Base-by-base conservation (phyloP, 352 stramenopile species). In the Albugo candida region DNA sequence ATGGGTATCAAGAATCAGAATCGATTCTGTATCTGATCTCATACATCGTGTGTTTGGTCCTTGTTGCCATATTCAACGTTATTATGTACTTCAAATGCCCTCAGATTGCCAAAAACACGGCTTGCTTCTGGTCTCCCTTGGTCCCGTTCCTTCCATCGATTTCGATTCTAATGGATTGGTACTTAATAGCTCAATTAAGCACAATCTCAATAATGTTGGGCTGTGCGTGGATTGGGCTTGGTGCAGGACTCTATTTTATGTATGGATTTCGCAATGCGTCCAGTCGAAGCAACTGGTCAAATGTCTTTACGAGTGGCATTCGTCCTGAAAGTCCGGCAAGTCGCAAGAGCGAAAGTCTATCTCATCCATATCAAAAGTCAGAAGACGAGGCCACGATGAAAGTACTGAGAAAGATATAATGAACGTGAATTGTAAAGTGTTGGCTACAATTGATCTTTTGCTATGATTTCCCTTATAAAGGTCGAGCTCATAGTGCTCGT, bases 401-500 rank as follows among this genome's bases (percentile, higher is more conserved):
- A 31, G 24, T 31, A 31, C 24, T 31, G 8, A 31, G 24, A 31
- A 31, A 31, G 24, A 31, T 31, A 31, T 31, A 31, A 31, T 43
- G 3, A 43, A 8, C 8, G 38, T 21, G 19, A 43, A 20, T 24
- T 1, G 39, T 11, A 24, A 24, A 24, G 18, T 43, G 18, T 43
- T 21, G 38, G 19, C 38, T 21, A 17, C 37, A 11, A 51, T 36
- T 18, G 46, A 5, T 37, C 61, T 24, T 50, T 42, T 18, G 68
- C 72, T 34, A 85, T 58, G n/a, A 65, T 67, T 16, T 81, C 64
- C 45, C 81, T 73, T 51, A 93, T 84, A 51, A 60, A 85, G 36
- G 63, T 83, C 11, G 78, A 92, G 59, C 74, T 89, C 24, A 93
- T 70, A 18, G 75, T 87, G 56, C 67, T 84, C 52, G 58, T 70